phyloP scores from a whole-genome alignment of 2,329 filamentous ascomycete species.

The Dryadomyces quercus-mongolicae region DNA sequence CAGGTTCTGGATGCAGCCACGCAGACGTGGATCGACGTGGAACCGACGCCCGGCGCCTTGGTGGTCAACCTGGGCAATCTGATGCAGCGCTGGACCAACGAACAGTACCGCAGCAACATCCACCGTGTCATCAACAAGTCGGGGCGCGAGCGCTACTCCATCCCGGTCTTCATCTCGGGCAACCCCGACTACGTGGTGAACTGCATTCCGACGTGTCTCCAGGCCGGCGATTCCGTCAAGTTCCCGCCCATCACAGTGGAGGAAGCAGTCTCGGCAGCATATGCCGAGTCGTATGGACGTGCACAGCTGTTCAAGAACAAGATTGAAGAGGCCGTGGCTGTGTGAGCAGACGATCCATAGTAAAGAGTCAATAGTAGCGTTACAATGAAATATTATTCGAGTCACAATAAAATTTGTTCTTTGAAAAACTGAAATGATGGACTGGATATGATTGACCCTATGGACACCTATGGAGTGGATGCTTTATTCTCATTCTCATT shows the following conservation, averaged over 20 bases:
- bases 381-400: no score
- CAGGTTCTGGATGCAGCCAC: constrained; percentile 30
- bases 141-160: constrained; percentile 9
- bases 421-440: no score
- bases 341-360: neutral
- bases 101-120: constrained; percentile 37
- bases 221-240: neutral
- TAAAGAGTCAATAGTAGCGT: no score
- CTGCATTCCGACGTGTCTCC: constrained; percentile 7
- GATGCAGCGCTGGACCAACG: constrained; percentile 36
- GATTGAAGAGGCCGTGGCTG: neutral
- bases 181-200: constrained; percentile 10
- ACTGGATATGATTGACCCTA: no score
- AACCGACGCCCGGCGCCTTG: constrained; percentile 30
- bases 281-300: constrained; percentile 10
- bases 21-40: constrained; percentile 31
- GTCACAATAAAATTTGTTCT: no score
- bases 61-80: constrained; percentile 39
- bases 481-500: no score
- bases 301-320: constrained; percentile 8
- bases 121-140: constrained; percentile 34
- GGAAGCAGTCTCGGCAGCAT: constrained; percentile 5
- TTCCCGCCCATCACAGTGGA: constrained; percentile 9
- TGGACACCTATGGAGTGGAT: no score
- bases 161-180: constrained; percentile 9